Conservation (phyloP, 208 protist species). For the Porcisia deanei region DNA sequence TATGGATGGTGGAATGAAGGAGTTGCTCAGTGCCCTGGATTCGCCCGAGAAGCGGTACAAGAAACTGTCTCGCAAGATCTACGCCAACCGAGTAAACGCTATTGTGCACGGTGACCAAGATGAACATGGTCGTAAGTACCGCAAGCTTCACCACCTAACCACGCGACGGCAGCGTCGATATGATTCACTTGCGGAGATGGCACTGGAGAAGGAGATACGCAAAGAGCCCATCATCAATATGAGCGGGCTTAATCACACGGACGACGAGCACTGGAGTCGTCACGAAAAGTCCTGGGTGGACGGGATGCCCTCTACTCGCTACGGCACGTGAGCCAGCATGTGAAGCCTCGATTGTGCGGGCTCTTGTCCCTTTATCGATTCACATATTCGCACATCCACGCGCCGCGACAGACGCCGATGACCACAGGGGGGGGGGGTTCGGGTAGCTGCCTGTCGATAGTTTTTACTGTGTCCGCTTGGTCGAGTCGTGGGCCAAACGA, state of each 20-base stretch:
- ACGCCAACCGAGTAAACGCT: conserved; percentile 87
- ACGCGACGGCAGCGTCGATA: conserved; percentile 57
- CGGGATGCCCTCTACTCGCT: conserved; percentile 60
- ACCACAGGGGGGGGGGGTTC: not conserved
- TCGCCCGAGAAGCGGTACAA: conserved; percentile 65
- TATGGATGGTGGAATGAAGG: conserved; percentile 46
- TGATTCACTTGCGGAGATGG: conserved; percentile 72
- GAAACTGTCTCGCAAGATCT: conserved; percentile 77
- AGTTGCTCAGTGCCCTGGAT: conserved; percentile 54
- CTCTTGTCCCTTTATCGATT: not conserved
- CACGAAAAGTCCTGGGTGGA: conserved; percentile 51
- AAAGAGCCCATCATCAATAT: conserved; percentile 62
- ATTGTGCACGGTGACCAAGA: conserved; percentile 89
- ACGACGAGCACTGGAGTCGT: conserved; percentile 62
- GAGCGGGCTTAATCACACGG: conserved; percentile 45
- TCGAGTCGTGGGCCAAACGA: too few relatives aligned
- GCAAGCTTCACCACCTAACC: conserved; percentile 47
- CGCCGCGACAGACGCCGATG: too few relatives aligned
- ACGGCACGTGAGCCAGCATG: conserved; percentile 23
- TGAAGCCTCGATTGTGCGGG: not conserved
- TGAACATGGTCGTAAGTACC: conserved; percentile 78
- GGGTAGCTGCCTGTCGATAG: not conserved
- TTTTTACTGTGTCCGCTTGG: not conserved
- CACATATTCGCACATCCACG: too few relatives aligned
- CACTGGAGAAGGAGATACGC: conserved; percentile 77